Evolutionary conservation across 352 stramenopile species (phyloP).

Genomic region (Phytophthora capsici): DNA sequence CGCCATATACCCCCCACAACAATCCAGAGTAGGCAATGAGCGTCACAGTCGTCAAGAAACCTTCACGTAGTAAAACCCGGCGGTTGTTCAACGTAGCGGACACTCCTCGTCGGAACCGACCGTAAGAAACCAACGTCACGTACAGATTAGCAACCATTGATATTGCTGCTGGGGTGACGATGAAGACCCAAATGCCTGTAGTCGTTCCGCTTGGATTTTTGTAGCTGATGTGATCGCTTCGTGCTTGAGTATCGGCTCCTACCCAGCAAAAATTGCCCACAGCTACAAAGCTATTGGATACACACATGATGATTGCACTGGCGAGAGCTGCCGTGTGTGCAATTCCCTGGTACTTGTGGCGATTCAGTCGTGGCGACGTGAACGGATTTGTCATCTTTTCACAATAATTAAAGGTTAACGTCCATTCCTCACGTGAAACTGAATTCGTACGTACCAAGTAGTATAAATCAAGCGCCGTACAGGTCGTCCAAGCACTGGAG

Average conservation of each 20-base stretch:
- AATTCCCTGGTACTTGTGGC: conserved; percentile 68
- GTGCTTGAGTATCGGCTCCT: conserved; percentile 41
- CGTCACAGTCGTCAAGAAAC: conserved; percentile 74
- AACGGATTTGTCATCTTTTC: conserved; percentile 79
- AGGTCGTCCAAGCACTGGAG: conserved; percentile 72
- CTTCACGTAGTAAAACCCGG: conserved; percentile 64
- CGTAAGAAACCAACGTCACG: conserved; percentile 68
- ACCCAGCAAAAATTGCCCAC: conserved; percentile 83
- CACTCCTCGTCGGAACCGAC: conserved; percentile 67
- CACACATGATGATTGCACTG: conserved; percentile 54
- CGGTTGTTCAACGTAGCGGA: conserved; percentile 65
- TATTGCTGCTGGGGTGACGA: conserved; percentile 57
- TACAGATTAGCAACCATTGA: conserved; percentile 70
- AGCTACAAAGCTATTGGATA: conserved; percentile 64
- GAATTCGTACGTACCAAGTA: conserved; percentile 49
- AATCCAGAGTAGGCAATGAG: conserved; percentile 71
- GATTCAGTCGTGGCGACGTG: conserved; percentile 76
- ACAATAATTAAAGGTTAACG: no score
- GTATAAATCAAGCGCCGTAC: conserved; percentile 76
- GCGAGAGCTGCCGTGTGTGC: conserved; percentile 46
- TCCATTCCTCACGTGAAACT: background rate
- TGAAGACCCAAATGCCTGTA: conserved; percentile 72
- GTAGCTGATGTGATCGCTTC: conserved; percentile 43
- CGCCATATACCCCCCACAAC: conserved; percentile 72
- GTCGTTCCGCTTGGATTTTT: conserved; percentile 31